Base-by-base conservation (phyloP, 139 green algal genomes). In the Nannochloris sp. region DNA sequence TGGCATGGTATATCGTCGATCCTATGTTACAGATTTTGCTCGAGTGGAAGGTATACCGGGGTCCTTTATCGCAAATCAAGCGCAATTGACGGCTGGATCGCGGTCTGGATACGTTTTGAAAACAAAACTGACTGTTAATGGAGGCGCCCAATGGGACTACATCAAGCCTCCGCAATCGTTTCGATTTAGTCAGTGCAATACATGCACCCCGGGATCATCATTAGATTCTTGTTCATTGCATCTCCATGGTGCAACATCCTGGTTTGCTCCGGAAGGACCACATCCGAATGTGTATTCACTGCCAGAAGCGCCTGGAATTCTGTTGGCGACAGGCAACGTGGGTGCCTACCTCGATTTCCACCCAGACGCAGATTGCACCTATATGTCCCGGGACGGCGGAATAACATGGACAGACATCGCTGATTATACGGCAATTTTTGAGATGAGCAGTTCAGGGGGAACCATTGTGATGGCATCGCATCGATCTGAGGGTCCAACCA, bases 361-460 rank as follows among this genome's bases (percentile, higher is more conserved):
- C 23, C 62, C 65, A n/a, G 72, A 87, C 60, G 53, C 71, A 49
- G 61, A 78, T 11, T 95, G 88, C 78, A 96, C 88, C 23, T 96
- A 71, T 63, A 48, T 94, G 48, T 94, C 86, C 1, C 75, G 75
- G 0, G 91, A 98, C 57, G 92, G 84, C 10, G 92, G 92, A 1
- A 63, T 82, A 24, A 92, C 74, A 14, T 98, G 92, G 92, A 63
- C 76, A 19, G 89, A 97, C 60, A 84, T 96, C 12, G 78, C 69
- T 2, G 77, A 85, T 27, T 79, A 86, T 24, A 61, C 55, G 5
- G 64, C 44, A 40, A 78, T 78, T 60, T 78, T 71, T 62, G 90
- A 97, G 79, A 93, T 87, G 66, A 89, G 90, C 15, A 88, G 96
- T 73, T 81, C 86, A 68, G 92, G 92, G 10, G 85, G 87, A n/a